A percentile compares a stretch with the other conserved stretches of the same genome.
These are phyloP conservation scores for Trichoderma hamatum DNA, from an alignment of 2,329 filamentous ascomycete species.

Conservation along the genomic window DNA sequence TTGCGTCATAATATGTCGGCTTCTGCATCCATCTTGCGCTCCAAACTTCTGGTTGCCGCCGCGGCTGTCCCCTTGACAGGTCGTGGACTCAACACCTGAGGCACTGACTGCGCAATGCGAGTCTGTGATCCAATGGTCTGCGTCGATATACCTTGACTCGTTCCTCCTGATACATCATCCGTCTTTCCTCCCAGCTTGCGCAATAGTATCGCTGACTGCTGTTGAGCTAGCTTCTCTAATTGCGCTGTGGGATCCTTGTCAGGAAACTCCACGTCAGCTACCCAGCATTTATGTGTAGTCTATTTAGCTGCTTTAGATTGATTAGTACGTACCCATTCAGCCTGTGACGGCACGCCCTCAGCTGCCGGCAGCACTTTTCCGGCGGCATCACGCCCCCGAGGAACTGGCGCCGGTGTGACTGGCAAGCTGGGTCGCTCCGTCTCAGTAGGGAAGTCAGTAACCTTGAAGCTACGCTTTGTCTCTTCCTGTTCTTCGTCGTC, in stretches of 20 bases:
- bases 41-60: conserved; percentile 38
- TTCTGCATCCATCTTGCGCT: conserved; percentile 37
- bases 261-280: conserved; percentile 56
- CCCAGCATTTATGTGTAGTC: conserved; percentile 57
- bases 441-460: conserved; percentile 87
- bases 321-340: conserved; percentile 89
- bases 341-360: conserved; percentile 81
- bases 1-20: conserved; percentile 2
- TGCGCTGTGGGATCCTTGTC: conserved; percentile 70
- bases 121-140: conserved; percentile 42
- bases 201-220: conserved; percentile 66
- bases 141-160: conserved; percentile 50
- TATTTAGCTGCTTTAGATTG: conserved; percentile 50
- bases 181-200: conserved; percentile 51
- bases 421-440: conserved; percentile 84
- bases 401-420: conserved; percentile 83
- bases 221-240: conserved; percentile 69
- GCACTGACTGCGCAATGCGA: conserved; percentile 35
- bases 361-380: conserved; percentile 69
- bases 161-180: conserved; percentile 33
- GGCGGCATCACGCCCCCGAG: conserved; percentile 58
- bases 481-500: conserved; percentile 16
- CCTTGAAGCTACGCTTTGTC: conserved; percentile 56
- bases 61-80: conserved; percentile 46
- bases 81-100: conserved; percentile 45